Conservation (phyloP, 2,329 filamentous ascomycete species). For the Epichloe glyceriae region DNA sequence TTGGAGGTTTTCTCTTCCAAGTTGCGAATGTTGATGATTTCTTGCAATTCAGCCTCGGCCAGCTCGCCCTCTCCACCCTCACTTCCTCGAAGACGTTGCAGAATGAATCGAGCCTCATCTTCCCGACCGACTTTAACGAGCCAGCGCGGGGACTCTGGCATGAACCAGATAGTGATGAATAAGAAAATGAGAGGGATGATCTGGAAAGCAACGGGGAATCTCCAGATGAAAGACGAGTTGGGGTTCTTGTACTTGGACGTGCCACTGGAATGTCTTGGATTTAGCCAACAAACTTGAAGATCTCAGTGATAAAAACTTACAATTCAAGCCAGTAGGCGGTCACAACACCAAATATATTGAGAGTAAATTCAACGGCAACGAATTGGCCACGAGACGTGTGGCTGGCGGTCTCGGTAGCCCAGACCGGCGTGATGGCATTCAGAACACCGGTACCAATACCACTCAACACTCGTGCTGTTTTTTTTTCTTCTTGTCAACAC, state of each 20-base stretch:
- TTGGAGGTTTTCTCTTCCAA: conserved; percentile 48
- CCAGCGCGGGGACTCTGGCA: conserved; percentile 58
- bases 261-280: conserved; percentile 20
- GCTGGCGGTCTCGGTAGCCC: conserved; percentile 34
- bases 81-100: conserved; percentile 49
- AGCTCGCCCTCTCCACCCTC: conserved; percentile 35
- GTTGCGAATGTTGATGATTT: conserved; percentile 51
- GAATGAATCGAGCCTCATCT: conserved; percentile 54
- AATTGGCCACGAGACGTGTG: conserved; percentile 50
- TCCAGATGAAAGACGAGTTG: conserved; percentile 46
- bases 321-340: conserved; percentile 46
- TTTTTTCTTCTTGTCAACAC: not conserved
- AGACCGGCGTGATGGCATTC: conserved; percentile 35
- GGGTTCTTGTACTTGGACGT: conserved; percentile 48
- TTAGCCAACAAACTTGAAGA: no score
- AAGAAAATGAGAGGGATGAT: conserved; percentile 49
- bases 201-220: conserved; percentile 59
- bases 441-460: conserved; percentile 39
- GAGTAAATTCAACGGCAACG: conserved; percentile 58
- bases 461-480: conserved; percentile 33
- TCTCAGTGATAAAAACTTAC: conserved; percentile 8
- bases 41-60: conserved; percentile 52
- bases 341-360: conserved; percentile 60
- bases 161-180: conserved; percentile 46
- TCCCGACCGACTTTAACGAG: conserved; percentile 52